Evolutionary conservation across 2,329 filamentous ascomycete species (phyloP), one percentile per base, ranked within the genome.

Genomic region (Fulvia fulva): DNA sequence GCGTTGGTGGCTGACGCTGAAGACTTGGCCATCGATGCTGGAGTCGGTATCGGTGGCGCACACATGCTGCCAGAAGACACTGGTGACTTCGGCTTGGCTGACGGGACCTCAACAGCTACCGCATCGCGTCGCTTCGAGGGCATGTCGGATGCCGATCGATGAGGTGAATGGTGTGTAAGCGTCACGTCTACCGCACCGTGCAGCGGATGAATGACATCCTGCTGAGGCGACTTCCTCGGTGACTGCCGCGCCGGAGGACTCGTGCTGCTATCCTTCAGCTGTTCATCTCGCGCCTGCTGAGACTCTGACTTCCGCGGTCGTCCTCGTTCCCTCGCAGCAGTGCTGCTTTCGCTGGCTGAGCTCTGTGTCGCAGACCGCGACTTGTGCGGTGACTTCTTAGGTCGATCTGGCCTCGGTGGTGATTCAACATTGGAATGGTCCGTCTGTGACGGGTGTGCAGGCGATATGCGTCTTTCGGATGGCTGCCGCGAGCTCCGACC

Each of bases 151-250:
- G 55, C 45, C 5, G 53, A 41, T n/a, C 57, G 56, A 41, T 53
- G 58, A 16, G 59, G 59, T 45, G 59, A 60, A 51, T 65, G 53
- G n/a, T 46, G 50, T 16, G 59, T 59, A 7, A 57, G 57, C n/a
- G 59, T 63, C 26, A 59, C 49, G 46, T 60, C 51, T 6, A 56
- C 41, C 14, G 43, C 49, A 12, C 53, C 63, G 22, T 59, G 46
- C n/a, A 59, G 11, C n/a, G 58, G 51, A 32, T 58, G 58, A 51
- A 57, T 41, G 37, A 59, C 61, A 51, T 49, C 53, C 43, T 30
- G 52, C 43, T 30, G 21, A 34, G 58, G 54, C 16, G 51, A 44
- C 9, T 19, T 26, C 37, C 45, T 53, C n/a, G 37, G 37, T 12
- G 47, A 26, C 5, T 22, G 37, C 9, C 49, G 26, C 5, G 11